A percentile compares a stretch with the other conserved stretches of the same genome.
These are phyloP conservation scores for Entomortierella lignicola DNA, from an alignment of 192 early-diverging fungal genomes.

Conservation along the genomic window DNA sequence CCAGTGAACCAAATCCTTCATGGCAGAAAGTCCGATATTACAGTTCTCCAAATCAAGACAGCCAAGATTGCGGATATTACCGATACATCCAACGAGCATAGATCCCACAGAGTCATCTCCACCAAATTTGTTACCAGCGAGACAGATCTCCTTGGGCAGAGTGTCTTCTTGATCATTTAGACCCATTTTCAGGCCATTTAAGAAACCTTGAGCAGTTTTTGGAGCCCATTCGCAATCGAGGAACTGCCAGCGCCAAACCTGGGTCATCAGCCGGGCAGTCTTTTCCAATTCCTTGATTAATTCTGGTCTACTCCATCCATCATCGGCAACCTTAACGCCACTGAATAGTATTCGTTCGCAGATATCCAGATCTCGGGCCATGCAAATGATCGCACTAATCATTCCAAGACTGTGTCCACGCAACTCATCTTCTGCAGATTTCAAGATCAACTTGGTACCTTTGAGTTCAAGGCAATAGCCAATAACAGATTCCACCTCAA, in stretches of 20 bases:
- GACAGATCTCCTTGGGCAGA: conserved; percentile 3
- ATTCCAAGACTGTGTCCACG: conserved; percentile 11
- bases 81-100: conserved; percentile 2
- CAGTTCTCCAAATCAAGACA: conserved; percentile 19
- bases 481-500: conserved; percentile 1
- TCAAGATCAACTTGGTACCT: conserved; percentile 1
- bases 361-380: conserved; percentile 1
- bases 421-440: neutral
- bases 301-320: conserved; percentile 30
- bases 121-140: conserved; percentile 24
- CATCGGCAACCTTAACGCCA: conserved; percentile 11
- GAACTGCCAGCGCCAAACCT: conserved; percentile 23
- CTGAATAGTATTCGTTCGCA: conserved; percentile 4
- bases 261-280: conserved; percentile 14
- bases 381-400: conserved; percentile 13
- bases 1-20: conserved; percentile 21
- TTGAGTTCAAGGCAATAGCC: conserved; percentile 10
- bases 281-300: conserved; percentile 19
- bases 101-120: conserved; percentile 16
- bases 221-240: conserved; percentile 29
- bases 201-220: conserved; percentile 9
- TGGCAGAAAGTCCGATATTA: conserved; percentile 33
- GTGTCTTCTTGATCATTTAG: neutral
- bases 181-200: conserved; percentile 8
- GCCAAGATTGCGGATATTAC: neutral